A percentile compares a stretch with the other conserved stretches of the same genome.
Conservation (phyloP, 495 filamentous ascomycete species). For the Neurospora sp. region DNA sequence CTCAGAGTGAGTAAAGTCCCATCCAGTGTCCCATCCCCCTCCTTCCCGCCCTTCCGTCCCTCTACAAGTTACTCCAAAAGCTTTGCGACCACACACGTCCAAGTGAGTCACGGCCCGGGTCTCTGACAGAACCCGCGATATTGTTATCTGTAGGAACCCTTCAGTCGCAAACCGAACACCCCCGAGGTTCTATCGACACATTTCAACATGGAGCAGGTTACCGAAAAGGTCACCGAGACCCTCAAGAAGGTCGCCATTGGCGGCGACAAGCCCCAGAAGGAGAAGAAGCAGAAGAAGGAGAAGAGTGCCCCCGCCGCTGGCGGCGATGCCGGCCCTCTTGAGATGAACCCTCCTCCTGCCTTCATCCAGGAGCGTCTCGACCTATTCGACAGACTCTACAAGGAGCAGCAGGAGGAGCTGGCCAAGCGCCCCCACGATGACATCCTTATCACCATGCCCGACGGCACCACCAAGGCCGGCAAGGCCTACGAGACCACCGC, state of each 20-base stretch:
- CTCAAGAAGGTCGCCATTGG: conserved; percentile 24
- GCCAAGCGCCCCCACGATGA: conserved; percentile 53
- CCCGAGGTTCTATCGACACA: background rate
- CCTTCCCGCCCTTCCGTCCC: background rate
- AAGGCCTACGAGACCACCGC: conserved; percentile 67
- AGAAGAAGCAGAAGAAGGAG: conserved; percentile 26
- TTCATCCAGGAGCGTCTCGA: conserved; percentile 75
- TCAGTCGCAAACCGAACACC: background rate
- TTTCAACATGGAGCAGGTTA: conserved; percentile 1
- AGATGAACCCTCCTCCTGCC: conserved; percentile 59
- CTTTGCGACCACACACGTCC: background rate
- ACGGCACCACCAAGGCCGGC: conserved; percentile 51
- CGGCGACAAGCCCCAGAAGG: conserved; percentile 10
- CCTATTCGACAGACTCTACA: conserved; percentile 81
- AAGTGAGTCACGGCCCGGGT: conserved; percentile 20
- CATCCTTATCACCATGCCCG: conserved; percentile 56
- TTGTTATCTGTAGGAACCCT: background rate
- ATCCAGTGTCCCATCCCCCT: background rate
- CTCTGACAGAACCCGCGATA: conserved; percentile 5
- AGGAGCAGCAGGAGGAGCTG: conserved; percentile 64
- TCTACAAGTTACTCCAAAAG: background rate
- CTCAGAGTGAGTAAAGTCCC: background rate
- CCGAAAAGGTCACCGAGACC: conserved; percentile 23
- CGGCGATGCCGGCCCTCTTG: conserved; percentile 31
- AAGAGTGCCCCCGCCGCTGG: conserved; percentile 33